Evolutionary conservation across 2,329 filamentous ascomycete genomes (phyloP).

Genomic region (Geosmithia putterillii): DNA sequence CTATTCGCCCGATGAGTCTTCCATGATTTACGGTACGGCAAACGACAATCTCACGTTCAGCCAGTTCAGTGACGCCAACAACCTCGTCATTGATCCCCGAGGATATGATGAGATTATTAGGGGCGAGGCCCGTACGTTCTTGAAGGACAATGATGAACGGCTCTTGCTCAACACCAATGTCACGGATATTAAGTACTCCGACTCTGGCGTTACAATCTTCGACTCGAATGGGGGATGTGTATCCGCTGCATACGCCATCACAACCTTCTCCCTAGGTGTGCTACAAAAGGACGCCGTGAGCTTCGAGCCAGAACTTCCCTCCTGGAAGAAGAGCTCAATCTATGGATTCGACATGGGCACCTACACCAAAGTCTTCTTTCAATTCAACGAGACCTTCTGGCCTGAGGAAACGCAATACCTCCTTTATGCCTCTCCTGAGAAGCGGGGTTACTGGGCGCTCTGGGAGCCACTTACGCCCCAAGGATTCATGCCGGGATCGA

Average conservation of each 20-base stretch:
- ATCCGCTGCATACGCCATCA: constrained; percentile 48
- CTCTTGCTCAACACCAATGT: constrained; percentile 47
- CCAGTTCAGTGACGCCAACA: constrained; percentile 48
- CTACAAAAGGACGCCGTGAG: constrained; percentile 47
- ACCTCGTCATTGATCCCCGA: constrained; percentile 47
- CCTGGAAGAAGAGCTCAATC: constrained; percentile 53
- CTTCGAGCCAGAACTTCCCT: constrained; percentile 46
- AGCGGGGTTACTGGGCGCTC: constrained; percentile 36
- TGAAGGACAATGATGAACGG: constrained; percentile 38
- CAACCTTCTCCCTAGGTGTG: constrained; percentile 57
- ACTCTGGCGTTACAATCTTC: constrained; percentile 34
- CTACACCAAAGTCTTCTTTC: constrained; percentile 62
- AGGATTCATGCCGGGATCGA: constrained; percentile 46
- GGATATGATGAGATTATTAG: constrained; percentile 48
- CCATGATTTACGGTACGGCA: constrained; percentile 40
- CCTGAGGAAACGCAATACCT: constrained; percentile 27
- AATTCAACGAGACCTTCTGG: constrained; percentile 59
- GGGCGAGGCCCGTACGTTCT: constrained; percentile 43
- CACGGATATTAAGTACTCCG: constrained; percentile 37
- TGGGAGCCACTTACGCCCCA: constrained; percentile 49
- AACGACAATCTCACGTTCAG: constrained; percentile 50
- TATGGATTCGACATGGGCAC: constrained; percentile 56
- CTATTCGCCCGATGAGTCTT: constrained; percentile 40
- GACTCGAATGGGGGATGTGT: constrained; percentile 43
- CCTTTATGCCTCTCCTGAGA: constrained; percentile 28